Evolutionary conservation across 2,329 filamentous ascomycete genomes (phyloP).

Genomic region (Colletotrichum cereale): DNA sequence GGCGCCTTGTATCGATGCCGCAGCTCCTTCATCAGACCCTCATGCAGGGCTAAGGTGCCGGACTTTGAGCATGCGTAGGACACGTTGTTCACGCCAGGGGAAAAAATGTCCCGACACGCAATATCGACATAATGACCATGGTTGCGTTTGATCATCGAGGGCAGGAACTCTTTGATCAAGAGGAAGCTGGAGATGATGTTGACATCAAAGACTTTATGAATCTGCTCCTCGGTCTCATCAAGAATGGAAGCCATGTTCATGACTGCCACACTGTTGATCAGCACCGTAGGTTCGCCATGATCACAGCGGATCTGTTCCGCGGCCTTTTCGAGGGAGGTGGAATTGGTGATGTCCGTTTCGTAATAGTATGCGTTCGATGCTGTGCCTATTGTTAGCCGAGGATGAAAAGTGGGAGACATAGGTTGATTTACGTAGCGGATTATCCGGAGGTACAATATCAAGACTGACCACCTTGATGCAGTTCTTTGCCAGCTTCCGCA

Average conservation of each 20-base stretch:
- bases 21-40: constrained; percentile 57
- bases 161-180: constrained; percentile 60
- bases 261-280: constrained; percentile 56
- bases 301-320: constrained; percentile 56
- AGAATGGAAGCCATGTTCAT: constrained; percentile 51
- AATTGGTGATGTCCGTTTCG: constrained; percentile 26
- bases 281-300: constrained; percentile 51
- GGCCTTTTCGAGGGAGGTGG: constrained; percentile 51
- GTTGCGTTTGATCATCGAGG: constrained; percentile 58
- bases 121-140: constrained; percentile 67
- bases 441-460: constrained; percentile 20
- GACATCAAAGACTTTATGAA: constrained; percentile 60
- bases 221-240: constrained; percentile 52
- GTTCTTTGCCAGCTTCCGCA: constrained; percentile 34
- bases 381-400: not conserved
- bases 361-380: constrained; percentile 34
- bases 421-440: constrained; percentile 10
- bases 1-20: constrained; percentile 51
- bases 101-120: constrained; percentile 64
- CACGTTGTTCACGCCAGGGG: constrained; percentile 59
- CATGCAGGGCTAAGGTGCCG: constrained; percentile 65
- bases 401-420: not conserved
- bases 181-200: constrained; percentile 62
- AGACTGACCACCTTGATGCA: constrained; percentile 33
- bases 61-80: constrained; percentile 66